Evolutionary conservation across 2,329 filamentous ascomycete genomes (phyloP), one percentile per base, ranked within the genome.

Genomic region (Ophiostoma piceae): DNA sequence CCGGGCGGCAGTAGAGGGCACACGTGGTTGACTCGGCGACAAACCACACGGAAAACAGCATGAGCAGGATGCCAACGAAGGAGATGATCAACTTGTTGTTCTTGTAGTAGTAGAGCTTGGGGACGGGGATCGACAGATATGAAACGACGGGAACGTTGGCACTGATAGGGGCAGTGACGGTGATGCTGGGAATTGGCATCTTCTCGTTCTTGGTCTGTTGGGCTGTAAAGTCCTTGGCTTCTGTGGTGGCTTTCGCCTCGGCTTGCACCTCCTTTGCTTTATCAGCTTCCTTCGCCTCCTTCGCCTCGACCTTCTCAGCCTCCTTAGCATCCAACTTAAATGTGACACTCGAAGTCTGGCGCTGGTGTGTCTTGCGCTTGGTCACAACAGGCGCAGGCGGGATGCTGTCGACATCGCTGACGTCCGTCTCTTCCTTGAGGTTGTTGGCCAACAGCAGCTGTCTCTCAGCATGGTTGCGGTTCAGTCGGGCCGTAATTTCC

Each of bases 11-110:
- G 77, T 84, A 89, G 7, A 78, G 72, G 54, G 76, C 78, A 76
- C 85, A 89, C 79, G 85, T 84, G 35, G 78, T 75, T 0, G 80
- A 80, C 75, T 90, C 87, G n/a, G 81, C 76, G 4, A 80, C 74
- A 70, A 83, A 85, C 87, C 87, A 89, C n/a, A 83, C 67, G 0
- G 79, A 76, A 9, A 84, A 57, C 2, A 84, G 43, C 16, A 83
- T 74, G n/a, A 82, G 68, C 2, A 83, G 6, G 26, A 84, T 70
- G 1, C 85, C 85, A 14, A 87, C 75, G 2, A 80, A 73, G 1
- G 84, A 87, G 32, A 85, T 77, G 32, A 35, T 35, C 67, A 78
- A 80, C 73, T 85, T 83, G 4, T 74, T 77, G 0, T 82, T 82
- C 11, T 78, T 76, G 51, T 19, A 9, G 32, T 75, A 76, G 74